A percentile compares a stretch with the other conserved stretches of the same genome.
phyloP scores from a whole-genome alignment of 192 early-diverging fungal genomes.

The Spinellus fusiger region DNA sequence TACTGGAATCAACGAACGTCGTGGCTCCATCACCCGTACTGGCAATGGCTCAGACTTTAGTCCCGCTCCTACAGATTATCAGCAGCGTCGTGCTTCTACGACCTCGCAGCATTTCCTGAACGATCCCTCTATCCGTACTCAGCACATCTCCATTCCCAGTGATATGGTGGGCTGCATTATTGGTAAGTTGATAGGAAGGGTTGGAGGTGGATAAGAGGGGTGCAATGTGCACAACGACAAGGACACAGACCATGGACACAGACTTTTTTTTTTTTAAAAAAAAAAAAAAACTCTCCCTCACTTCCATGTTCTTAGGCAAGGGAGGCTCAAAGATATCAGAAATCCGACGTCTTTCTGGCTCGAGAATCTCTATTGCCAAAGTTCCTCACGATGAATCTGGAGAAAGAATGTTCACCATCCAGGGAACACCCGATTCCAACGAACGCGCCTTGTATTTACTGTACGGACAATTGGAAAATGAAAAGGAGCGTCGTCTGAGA shows the following conservation, averaged over 20 bases:
- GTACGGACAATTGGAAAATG: conserved; percentile 83
- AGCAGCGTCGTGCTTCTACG: conserved; percentile 13
- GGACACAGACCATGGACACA: too few relatives aligned
- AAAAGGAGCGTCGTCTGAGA: conserved; percentile 73
- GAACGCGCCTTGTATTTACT: conserved; percentile 89
- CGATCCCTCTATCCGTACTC: conserved; percentile 61
- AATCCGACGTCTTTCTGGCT: conserved; percentile 73
- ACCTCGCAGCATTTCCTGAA: conserved; percentile 28
- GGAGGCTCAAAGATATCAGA: conserved; percentile 77
- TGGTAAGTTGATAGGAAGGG: conserved; percentile 35
- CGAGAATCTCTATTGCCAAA: conserved; percentile 87
- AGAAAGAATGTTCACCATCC: conserved; percentile 90
- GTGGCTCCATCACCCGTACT: conserved; percentile 45
- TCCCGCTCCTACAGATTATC: conserved; percentile 1
- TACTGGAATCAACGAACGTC: conserved; percentile 28
- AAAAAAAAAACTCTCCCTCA: too few relatives aligned
- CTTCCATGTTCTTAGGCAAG: conserved; percentile 38
- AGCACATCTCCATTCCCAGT: conserved; percentile 87
- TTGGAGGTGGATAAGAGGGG: too few relatives aligned
- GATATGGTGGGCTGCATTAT: conserved; percentile 98
- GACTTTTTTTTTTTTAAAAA: too few relatives aligned
- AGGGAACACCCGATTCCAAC: conserved; percentile 79
- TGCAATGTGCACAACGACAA: too few relatives aligned
- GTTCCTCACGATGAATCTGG: conserved; percentile 69
- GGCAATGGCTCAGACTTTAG: conserved; percentile 53